phyloP scores from a whole-genome alignment of 1,139 yeast species.

The Geotrichum phurueaensis region DNA sequence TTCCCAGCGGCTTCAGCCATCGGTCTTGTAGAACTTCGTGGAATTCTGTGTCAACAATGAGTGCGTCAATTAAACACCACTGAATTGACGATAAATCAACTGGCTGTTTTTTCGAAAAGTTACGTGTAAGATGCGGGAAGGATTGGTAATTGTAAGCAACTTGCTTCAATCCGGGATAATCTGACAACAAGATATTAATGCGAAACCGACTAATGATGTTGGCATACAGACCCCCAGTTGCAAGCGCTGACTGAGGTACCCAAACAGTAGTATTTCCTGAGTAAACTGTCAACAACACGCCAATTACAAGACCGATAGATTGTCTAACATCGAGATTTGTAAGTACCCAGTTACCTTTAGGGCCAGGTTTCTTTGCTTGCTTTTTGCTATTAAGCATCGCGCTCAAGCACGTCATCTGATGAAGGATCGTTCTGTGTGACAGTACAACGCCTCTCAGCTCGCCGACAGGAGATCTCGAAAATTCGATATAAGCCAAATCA shows the following conservation, averaged over 20 bases:
- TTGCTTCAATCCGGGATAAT: constrained; percentile 83
- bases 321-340: constrained; percentile 76
- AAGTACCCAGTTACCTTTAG: constrained; percentile 8
- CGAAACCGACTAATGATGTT: constrained; percentile 63
- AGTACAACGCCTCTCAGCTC: constrained; percentile 90
- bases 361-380: not conserved
- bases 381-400: constrained; percentile 45
- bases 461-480: constrained; percentile 83
- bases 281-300: constrained; percentile 73
- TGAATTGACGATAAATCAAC: constrained; percentile 76
- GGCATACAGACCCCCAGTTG: constrained; percentile 83
- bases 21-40: constrained; percentile 85
- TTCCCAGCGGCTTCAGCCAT: constrained; percentile 87
- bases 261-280: constrained; percentile 79
- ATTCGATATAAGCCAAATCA: constrained; percentile 90
- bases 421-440: constrained; percentile 79
- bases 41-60: constrained; percentile 92
- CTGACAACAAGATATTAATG: constrained; percentile 73
- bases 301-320: constrained; percentile 80
- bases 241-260: constrained; percentile 71
- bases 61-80: constrained; percentile 86
- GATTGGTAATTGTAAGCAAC: constrained; percentile 92
- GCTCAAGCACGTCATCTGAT: constrained; percentile 76
- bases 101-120: constrained; percentile 66
- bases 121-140: constrained; percentile 78